Percentiles rank a stretch among this genome's conserved stretches.
Conservation (phyloP, 768 basidiomycete species). For the Strobilomyces echinocephalus region DNA sequence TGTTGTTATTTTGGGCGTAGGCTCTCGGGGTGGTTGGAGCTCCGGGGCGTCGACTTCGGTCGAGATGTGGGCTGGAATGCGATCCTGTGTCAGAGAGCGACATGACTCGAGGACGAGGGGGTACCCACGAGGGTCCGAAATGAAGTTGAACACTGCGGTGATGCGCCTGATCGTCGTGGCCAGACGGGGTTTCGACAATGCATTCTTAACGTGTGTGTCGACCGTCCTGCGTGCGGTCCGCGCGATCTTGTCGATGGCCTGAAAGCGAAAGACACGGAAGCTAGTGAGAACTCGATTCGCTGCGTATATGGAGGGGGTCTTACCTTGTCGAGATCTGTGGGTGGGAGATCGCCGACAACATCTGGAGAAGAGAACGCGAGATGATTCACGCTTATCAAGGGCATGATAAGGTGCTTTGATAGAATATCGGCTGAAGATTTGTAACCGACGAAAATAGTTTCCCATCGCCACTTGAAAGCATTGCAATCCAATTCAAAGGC, state of each 20-base stretch:
- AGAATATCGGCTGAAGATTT: conserved; percentile 65
- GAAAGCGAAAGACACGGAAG: conserved; percentile 3
- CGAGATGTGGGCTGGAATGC: conserved; percentile 45
- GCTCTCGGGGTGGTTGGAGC: conserved; percentile 29
- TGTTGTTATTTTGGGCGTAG: conserved; percentile 12
- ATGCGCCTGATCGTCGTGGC: conserved; percentile 66
- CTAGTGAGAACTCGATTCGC: conserved; percentile 2
- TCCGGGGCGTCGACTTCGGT: conserved; percentile 44
- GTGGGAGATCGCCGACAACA: conserved; percentile 49
- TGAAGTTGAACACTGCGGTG: conserved; percentile 67
- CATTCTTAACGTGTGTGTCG: conserved; percentile 70
- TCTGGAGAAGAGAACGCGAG: conserved; percentile 62
- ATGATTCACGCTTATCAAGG: conserved; percentile 67
- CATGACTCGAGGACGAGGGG: conserved; percentile 3
- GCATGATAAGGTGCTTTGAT: conserved; percentile 73
- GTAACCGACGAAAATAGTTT: conserved; percentile 60
- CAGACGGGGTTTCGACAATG: conserved; percentile 61
- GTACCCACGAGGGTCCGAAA: conserved; percentile 58
- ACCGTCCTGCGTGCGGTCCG: conserved; percentile 62
- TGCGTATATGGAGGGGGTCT: conserved; percentile 1
- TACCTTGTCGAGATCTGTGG: conserved; percentile 65
- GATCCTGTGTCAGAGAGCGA: conserved; percentile 11
- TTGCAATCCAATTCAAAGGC: conserved; percentile 57
- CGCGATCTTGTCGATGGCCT: conserved; percentile 69
- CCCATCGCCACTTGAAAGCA: conserved; percentile 76